These are phyloP conservation scores for Colletotrichum shisoi DNA, from an alignment of 2,329 filamentous ascomycete species.

Conservation along the genomic window DNA sequence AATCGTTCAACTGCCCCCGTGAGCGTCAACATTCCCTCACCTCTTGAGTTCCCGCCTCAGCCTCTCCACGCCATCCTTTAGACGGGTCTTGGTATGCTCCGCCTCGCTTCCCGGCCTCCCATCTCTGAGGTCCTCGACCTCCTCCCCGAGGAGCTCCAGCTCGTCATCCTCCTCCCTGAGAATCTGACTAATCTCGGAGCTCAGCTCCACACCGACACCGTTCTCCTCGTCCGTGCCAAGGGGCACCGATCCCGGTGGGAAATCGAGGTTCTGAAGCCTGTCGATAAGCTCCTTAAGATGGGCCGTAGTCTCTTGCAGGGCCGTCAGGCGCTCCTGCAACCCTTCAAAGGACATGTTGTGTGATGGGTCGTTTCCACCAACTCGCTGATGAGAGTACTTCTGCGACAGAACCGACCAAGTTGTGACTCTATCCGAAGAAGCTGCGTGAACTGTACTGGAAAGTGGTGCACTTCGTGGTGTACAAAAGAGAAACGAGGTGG, in stretches of 20 bases:
- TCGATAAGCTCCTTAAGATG: slow-evolving; percentile 68
- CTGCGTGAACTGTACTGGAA: too few relatives aligned
- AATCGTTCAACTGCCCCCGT: background rate
- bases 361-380: too few relatives aligned
- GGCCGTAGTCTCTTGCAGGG: slow-evolving; percentile 67
- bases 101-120: slow-evolving; percentile 60
- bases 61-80: slow-evolving; percentile 72
- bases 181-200: slow-evolving; percentile 79
- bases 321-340: slow-evolving; percentile 67
- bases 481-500: background rate
- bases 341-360: slow-evolving; percentile 64
- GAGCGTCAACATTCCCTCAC: slow-evolving; percentile 54
- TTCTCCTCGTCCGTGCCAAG: slow-evolving; percentile 59
- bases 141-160: slow-evolving; percentile 79
- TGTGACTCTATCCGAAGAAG: too few relatives aligned
- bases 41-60: slow-evolving; percentile 74
- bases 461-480: background rate
- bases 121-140: slow-evolving; percentile 73
- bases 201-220: slow-evolving; percentile 73
- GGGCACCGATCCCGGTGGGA: slow-evolving; percentile 66
- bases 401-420: too few relatives aligned
- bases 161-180: slow-evolving; percentile 84
- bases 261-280: slow-evolving; percentile 65
- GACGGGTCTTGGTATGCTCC: slow-evolving; percentile 69
- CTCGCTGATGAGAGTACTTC: background rate